Base-by-base conservation (phyloP, 257 asterid species). In the Solanum habrochaites region DNA sequence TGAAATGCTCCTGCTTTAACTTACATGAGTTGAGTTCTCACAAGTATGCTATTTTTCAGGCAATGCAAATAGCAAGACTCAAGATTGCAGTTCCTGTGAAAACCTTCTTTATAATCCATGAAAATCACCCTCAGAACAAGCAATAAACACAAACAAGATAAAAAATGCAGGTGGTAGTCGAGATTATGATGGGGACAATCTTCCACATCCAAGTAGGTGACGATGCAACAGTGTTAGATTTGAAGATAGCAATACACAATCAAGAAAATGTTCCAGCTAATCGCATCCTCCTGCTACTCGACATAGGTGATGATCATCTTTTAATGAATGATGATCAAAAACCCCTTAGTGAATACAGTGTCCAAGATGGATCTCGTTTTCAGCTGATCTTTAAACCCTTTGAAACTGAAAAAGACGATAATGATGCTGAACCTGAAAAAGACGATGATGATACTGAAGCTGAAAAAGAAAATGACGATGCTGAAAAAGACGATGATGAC, bases 281-380 rank as follows among this genome's bases (percentile, higher is more conserved):
- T 70, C 88, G 93, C 16, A 93, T 91, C 88, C 91, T 95, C 69
- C 91, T 95, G 88, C 87, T 93, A 84, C 88, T 91, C 27, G 85
- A 93, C 64, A 86, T 86, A 45, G 83, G 43, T 86, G 87, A 32
- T 43, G 40, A 67, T 37, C 21, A 47, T 47, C 16, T 85, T 43
- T 7, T 93, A 52, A 71, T 94, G 88, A 82, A 62, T 11, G 77
- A 86, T 2, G 91, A 94, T n/a, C 89, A 93, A 43, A 56, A 58
- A 58, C 3, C 87, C 23, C 93, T 96, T 35, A 70, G 80, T 35
- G 92, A 90, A 16, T 94, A 91, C 4, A 94, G 97, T 6, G 90
- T 96, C 62, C 29, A 31, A 62, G 94, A 94, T 74, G 90, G 94
- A 86, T 95, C 98, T 58, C 97, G 85, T 66, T 52, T 96, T 74